These are phyloP conservation scores for Podospora pseudocomata DNA, from an alignment of 495 filamentous ascomycete genomes.

Conservation along the genomic window DNA sequence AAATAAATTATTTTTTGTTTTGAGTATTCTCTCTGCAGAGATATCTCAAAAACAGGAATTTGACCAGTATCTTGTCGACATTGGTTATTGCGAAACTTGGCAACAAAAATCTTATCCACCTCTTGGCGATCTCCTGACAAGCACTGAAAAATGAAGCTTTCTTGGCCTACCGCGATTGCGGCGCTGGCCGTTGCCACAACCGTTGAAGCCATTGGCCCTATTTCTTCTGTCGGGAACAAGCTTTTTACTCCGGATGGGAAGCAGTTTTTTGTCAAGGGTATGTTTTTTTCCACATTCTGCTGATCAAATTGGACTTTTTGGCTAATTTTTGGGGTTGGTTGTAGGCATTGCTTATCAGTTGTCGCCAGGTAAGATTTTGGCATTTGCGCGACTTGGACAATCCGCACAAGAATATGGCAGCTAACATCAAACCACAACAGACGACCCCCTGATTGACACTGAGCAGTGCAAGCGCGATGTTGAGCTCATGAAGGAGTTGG, in stretches of 20 bases:
- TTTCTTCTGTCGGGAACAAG: conserved; percentile 72
- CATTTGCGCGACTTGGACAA: conserved; percentile 2
- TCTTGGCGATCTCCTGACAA: neutral
- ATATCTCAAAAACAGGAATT: neutral
- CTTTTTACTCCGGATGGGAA: conserved; percentile 75
- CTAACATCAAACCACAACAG: conserved; percentile 18
- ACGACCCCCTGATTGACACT: conserved; percentile 72
- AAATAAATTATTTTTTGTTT: neutral
- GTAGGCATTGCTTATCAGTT: conserved; percentile 30
- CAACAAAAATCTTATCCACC: neutral
- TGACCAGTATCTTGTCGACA: neutral
- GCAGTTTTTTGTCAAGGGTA: conserved; percentile 82
- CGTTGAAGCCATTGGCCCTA: conserved; percentile 47
- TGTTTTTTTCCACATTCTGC: neutral
- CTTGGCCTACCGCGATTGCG: conserved; percentile 25
- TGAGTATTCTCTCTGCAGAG: neutral
- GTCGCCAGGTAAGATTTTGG: conserved; percentile 15
- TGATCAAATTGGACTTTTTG: neutral
- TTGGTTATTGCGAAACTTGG: neutral
- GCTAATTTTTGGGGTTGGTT: neutral
- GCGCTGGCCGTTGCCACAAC: conserved; percentile 33
- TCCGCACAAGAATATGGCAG: neutral
- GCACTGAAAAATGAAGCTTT: conserved; percentile 18
- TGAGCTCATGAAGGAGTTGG: conserved; percentile 70
- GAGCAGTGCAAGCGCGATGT: conserved; percentile 78